Evolutionary conservation across 306 rosid genomes (phyloP).

Genomic region (Acacia crassicarpa): DNA sequence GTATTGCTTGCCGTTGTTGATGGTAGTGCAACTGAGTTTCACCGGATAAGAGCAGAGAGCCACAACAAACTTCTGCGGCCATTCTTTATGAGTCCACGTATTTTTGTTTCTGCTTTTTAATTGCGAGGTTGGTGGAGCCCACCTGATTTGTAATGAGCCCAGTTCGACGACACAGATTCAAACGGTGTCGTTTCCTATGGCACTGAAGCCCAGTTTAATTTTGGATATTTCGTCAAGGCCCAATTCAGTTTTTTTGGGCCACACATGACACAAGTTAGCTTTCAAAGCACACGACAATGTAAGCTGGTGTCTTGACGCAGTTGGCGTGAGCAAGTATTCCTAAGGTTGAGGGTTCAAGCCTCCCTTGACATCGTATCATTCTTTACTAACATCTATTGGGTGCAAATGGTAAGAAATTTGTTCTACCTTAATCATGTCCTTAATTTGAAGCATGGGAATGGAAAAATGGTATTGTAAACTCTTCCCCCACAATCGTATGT

Average conservation of each 20-base stretch:
- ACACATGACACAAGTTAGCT: neutral
- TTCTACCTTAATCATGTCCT: too few species aligned
- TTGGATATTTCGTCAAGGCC: neutral
- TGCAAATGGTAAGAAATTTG: too few species aligned
- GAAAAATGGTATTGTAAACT: too few species aligned
- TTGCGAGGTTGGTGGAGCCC: neutral
- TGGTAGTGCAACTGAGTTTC: slow-evolving; percentile 33
- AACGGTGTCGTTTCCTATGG: neutral
- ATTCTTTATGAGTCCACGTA: slow-evolving; percentile 30
- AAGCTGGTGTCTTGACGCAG: too few species aligned
- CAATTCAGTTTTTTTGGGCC: neutral
- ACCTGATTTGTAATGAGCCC: neutral
- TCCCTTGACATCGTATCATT: too few species aligned
- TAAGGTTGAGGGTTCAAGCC: too few species aligned
- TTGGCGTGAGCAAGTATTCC: too few species aligned
- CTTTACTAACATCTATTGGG: too few species aligned
- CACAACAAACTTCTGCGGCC: slow-evolving; percentile 67
- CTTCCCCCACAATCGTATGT: too few species aligned
- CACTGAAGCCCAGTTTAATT: neutral
- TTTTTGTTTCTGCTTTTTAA: neutral
- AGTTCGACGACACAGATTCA: too few species aligned
- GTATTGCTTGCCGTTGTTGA: slow-evolving; percentile 19
- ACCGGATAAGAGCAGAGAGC: slow-evolving; percentile 72
- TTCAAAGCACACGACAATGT: neutral
- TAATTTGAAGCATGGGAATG: too few species aligned